Conservation (phyloP, 352 stramenopile species). For the Phytophthora idaei region DNA sequence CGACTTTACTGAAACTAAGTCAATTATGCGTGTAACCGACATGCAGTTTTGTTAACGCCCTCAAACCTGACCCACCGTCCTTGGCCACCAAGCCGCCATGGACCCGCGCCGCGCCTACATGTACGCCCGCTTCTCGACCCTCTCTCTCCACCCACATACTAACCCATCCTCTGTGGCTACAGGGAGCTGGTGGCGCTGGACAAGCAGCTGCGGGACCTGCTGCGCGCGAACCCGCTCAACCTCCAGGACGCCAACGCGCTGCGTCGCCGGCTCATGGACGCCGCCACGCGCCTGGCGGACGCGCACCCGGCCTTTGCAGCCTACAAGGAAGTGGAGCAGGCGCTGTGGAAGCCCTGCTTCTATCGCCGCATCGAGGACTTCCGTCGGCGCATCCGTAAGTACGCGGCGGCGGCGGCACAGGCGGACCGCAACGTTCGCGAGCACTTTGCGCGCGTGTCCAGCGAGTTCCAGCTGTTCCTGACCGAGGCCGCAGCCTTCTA, state of each 20-base stretch:
- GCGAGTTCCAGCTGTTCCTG: slow-evolving; percentile 80
- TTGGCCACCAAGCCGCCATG: slow-evolving; percentile 30
- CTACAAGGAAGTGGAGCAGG: slow-evolving; percentile 75
- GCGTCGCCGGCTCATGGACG: slow-evolving; percentile 59
- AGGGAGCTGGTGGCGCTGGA: slow-evolving; percentile 78
- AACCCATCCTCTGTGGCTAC: neutral
- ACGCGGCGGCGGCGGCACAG: slow-evolving; percentile 66
- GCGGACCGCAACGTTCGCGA: slow-evolving; percentile 72
- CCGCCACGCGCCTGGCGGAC: slow-evolving; percentile 51
- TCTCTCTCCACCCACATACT: neutral
- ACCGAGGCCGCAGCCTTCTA: slow-evolving; percentile 72
- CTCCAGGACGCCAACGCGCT: slow-evolving; percentile 62
- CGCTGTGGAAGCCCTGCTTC: slow-evolving; percentile 91
- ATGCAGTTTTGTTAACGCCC: slow-evolving; percentile 8
- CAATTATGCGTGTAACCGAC: neutral
- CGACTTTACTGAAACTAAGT: no score
- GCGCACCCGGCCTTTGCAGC: slow-evolving; percentile 60
- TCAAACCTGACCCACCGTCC: slow-evolving; percentile 6
- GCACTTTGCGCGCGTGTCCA: slow-evolving; percentile 77
- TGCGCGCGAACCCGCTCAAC: slow-evolving; percentile 72
- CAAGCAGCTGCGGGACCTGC: slow-evolving; percentile 72
- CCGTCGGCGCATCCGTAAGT: slow-evolving; percentile 86
- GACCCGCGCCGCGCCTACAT: slow-evolving; percentile 41
- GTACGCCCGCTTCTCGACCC: slow-evolving; percentile 11
- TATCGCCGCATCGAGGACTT: slow-evolving; percentile 93